A percentile compares a stretch with the other conserved stretches of the same genome.
phyloP scores from a whole-genome alignment of 2,329 filamentous ascomycete genomes.

The Dryadomyces quercivorus region DNA sequence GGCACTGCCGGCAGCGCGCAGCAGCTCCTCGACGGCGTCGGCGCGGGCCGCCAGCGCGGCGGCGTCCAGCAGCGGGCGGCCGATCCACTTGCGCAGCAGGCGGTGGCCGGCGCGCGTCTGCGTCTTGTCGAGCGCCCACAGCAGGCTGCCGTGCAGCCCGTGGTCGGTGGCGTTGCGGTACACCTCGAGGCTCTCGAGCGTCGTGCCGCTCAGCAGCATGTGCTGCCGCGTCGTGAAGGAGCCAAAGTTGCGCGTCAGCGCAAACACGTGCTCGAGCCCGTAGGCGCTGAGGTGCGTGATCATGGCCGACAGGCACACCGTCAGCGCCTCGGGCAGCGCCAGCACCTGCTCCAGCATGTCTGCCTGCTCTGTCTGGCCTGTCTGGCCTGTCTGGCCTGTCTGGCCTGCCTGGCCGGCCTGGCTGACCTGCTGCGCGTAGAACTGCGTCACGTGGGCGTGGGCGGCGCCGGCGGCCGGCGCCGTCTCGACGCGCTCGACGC shows the following conservation, averaged over 20 bases:
- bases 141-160: slow-evolving; percentile 72
- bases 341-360: slow-evolving; percentile 72
- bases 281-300: slow-evolving; percentile 88
- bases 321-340: slow-evolving; percentile 72
- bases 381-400: too few relatives aligned
- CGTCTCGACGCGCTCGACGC: slow-evolving; percentile 70
- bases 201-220: slow-evolving; percentile 94
- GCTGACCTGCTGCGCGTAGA: slow-evolving; percentile 57
- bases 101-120: slow-evolving; percentile 80
- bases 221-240: slow-evolving; percentile 89
- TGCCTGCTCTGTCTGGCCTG: background rate
- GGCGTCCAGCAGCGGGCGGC: slow-evolving; percentile 73
- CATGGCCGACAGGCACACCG: slow-evolving; percentile 90
- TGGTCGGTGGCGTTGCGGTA: slow-evolving; percentile 92
- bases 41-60: slow-evolving; percentile 64
- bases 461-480: slow-evolving; percentile 72
- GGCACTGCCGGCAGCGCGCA: slow-evolving; percentile 51
- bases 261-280: slow-evolving; percentile 87
- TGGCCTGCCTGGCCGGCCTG: too few relatives aligned
- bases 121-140: slow-evolving; percentile 93
- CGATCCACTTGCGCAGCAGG: slow-evolving; percentile 87
- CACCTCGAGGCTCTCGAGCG: slow-evolving; percentile 83
- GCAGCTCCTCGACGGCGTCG: slow-evolving; percentile 75
- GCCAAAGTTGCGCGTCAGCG: slow-evolving; percentile 93
- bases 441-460: slow-evolving; percentile 79